Evolutionary conservation across 352 stramenopile species (phyloP).

Genomic region (Phytophthora pinifolia): DNA sequence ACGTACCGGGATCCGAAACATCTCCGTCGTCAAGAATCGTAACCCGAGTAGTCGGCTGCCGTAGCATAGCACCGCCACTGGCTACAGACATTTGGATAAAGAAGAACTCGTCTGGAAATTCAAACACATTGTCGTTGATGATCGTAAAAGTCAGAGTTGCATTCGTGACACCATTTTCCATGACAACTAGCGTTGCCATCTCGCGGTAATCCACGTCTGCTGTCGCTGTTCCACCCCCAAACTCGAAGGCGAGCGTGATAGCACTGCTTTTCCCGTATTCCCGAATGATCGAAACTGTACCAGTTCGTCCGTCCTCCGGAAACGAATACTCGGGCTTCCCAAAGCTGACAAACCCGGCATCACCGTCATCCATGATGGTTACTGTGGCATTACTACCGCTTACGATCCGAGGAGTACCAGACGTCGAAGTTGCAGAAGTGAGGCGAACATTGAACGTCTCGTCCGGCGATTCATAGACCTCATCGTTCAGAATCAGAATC

Average conservation of each 20-base stretch:
- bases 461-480: too few species aligned
- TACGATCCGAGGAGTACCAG: too few species aligned
- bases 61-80: conserved; percentile 29
- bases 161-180: conserved; percentile 42
- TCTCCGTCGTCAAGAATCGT: conserved; percentile 65
- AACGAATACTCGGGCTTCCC: too few species aligned
- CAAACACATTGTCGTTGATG: conserved; percentile 58
- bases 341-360: too few species aligned
- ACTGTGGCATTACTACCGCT: too few species aligned
- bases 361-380: too few species aligned
- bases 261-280: too few species aligned
- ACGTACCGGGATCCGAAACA: conserved; percentile 33
- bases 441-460: too few species aligned
- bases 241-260: conserved; percentile 41
- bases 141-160: conserved; percentile 47
- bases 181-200: conserved; percentile 19
- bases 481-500: too few species aligned
- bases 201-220: conserved; percentile 52
- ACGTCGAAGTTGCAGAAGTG: too few species aligned
- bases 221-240: conserved; percentile 38
- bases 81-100: conserved; percentile 33
- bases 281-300: too few species aligned
- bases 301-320: too few species aligned
- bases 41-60: conserved; percentile 18
- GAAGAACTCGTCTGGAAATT: conserved; percentile 56